Conservation (phyloP, 2,329 filamentous ascomycete species). For the Monosporascus sp. region DNA sequence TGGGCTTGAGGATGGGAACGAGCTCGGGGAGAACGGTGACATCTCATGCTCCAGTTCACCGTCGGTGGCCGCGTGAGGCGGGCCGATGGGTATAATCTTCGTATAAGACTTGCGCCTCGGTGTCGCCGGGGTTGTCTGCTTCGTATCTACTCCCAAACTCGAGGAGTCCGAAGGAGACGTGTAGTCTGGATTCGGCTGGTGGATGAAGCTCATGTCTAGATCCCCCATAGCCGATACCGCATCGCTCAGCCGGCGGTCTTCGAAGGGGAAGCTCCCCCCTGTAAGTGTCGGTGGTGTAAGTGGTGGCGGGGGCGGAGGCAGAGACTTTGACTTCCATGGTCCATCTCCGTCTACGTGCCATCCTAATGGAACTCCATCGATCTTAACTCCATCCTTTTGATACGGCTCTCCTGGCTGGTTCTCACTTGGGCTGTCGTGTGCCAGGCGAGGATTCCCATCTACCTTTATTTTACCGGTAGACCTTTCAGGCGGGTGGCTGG, state of each 20-base stretch:
- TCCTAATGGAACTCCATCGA: conserved; percentile 5
- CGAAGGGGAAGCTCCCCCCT: conserved; percentile 36
- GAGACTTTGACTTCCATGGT: conserved; percentile 28
- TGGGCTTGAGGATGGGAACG: conserved; percentile 44
- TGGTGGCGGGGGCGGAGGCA: conserved; percentile 41
- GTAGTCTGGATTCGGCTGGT: conserved; percentile 48
- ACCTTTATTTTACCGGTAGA: conserved; percentile 7
- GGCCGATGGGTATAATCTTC: conserved; percentile 32
- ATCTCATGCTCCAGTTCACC: conserved; percentile 16
- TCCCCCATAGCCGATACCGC: conserved; percentile 28
- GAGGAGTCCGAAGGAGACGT: conserved; percentile 23
- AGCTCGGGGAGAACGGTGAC: conserved; percentile 38
- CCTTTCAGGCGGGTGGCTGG: conserved; percentile 14
- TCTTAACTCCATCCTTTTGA: conserved; percentile 3
- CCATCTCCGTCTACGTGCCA: conserved; percentile 19
- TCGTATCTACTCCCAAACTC: conserved; percentile 13
- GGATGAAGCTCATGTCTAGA: conserved; percentile 37
- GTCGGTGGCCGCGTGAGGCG: conserved; percentile 10
- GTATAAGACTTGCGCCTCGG: conserved; percentile 39
- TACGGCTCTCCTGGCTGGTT: conserved; percentile 9
- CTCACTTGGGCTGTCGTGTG: conserved; percentile 1
- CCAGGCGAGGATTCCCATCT: conserved; percentile 2
- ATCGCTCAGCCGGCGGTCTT: conserved; percentile 31
- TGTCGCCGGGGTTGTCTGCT: conserved; percentile 24
- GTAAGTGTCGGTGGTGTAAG: conserved; percentile 44